Conservation (phyloP, 2,329 filamentous ascomycete genomes). For the Aspergillus sclerotialis region DNA sequence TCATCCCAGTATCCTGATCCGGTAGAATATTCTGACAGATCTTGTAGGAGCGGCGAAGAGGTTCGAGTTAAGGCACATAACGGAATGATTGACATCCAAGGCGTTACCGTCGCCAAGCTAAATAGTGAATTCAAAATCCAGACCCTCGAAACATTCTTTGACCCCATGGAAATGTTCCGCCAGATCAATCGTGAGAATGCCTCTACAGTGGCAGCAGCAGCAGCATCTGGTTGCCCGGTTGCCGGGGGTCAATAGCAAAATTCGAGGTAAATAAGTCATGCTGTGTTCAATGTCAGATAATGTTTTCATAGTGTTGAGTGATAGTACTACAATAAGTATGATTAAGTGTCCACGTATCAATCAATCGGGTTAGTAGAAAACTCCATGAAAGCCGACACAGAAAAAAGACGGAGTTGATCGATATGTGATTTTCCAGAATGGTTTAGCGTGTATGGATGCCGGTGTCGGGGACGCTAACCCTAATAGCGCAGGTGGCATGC, state of each 20-base stretch:
- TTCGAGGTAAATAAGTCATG: not conserved
- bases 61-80: slow-evolving; percentile 56
- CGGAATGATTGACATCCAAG: slow-evolving; percentile 56
- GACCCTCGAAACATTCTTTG: slow-evolving; percentile 58
- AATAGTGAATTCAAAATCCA: slow-evolving; percentile 55
- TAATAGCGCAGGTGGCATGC: slow-evolving; percentile 8
- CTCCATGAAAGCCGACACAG: too few species aligned
- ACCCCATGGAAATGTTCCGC: slow-evolving; percentile 60
- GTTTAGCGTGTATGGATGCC: slow-evolving; percentile 4
- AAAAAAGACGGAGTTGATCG: slow-evolving; percentile 2
- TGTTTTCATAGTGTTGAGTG: too few species aligned
- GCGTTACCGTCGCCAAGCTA: slow-evolving; percentile 55
- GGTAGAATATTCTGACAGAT: not conserved
- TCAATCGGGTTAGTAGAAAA: too few species aligned
- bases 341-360: too few species aligned
- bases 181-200: slow-evolving; percentile 43
- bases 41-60: slow-evolving; percentile 59
- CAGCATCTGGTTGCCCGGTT: not conserved
- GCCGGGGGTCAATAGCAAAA: not conserved
- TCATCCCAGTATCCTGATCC: not conserved
- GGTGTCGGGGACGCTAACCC: slow-evolving; percentile 21
- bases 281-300: not conserved
- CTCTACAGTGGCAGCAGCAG: not conserved
- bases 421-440: not conserved
- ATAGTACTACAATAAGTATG: too few species aligned